Evolutionary conservation across 2,329 filamentous ascomycete genomes (phyloP), one percentile per base, ranked within the genome.

Genomic region (Talaromyces sp.): DNA sequence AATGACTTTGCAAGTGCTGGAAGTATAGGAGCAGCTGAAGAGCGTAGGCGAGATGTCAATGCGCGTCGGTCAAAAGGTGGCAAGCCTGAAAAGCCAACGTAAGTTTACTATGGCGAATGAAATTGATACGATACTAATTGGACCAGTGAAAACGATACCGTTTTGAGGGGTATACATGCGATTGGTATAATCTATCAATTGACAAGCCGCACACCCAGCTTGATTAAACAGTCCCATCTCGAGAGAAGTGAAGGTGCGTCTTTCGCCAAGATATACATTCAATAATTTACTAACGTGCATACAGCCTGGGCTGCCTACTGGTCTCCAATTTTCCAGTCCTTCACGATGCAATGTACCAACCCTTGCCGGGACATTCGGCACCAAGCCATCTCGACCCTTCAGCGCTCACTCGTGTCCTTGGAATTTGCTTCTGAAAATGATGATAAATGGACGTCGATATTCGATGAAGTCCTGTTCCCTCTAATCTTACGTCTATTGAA

Each of bases 251-350:
- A 97, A 84, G 90, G 90, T 91, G 36, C 31, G 65, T 63, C 1
- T 45, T 22, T 19, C 13, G 31, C 25, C 27, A n/a, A 61, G 67
- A 70, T 10, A 38, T n/a, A 11, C n/a, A 54, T 38, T 36, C 27
- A 11, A 27, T 10, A 10, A 15, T 70, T 47, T 67, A 71, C 58
- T 64, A n/a, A 36, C 56, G n/a, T 68, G 19, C 34, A 38, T 10
- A 29, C 36, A 91, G 95, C 95, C 15, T 99, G 95, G 95, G 93
- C 92, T 60, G 92, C 95, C 8, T 99, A 99, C 77, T 99, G 95
- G 95, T 89, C 93, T 15, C 95, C 94, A 1, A 93, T 99, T 29
- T 95, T 99, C 78, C 88, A 92, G 70, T 91, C 92, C 5, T 81
- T 99, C 19, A 95, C 91, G 2, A 88, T 88, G 4, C 95, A 99